A percentile compares a stretch with the other conserved stretches of the same genome.
Conservation (phyloP, 2,329 filamentous ascomycete genomes). For the Bisporella sp. region DNA sequence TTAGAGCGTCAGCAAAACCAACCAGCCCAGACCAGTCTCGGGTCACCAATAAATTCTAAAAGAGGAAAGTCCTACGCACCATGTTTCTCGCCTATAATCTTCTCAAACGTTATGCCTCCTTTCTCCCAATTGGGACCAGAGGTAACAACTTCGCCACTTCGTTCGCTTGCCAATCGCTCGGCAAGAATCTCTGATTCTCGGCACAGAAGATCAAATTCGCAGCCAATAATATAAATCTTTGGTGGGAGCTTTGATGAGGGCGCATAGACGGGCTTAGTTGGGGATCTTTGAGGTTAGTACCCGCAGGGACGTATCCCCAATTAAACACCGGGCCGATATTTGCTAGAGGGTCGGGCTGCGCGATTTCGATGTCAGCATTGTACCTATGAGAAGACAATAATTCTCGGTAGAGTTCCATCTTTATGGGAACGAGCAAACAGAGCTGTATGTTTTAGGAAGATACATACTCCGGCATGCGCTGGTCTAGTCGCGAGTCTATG, state of each 20-base stretch:
- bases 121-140: not conserved
- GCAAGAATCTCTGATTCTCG: conserved; percentile 13
- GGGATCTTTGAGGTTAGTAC: conserved; percentile 20
- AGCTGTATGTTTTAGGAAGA: not conserved
- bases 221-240: conserved; percentile 13
- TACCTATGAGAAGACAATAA: too few relatives aligned
- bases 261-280: conserved; percentile 17
- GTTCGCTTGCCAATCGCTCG: conserved; percentile 8
- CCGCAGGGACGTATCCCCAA: conserved; percentile 17
- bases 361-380: conserved; percentile 20
- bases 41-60: not conserved
- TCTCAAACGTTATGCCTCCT: not conserved
- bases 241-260: conserved; percentile 15
- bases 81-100: not conserved
- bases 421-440: not conserved
- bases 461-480: conserved; percentile 2
- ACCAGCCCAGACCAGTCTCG: not conserved
- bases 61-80: not conserved
- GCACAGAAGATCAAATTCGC: conserved; percentile 15
- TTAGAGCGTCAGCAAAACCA: not conserved
- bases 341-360: conserved; percentile 9
- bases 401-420: not conserved
- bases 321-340: conserved; percentile 15
- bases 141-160: not conserved
- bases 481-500: conserved; percentile 26